Conservation (phyloP, 2,329 filamentous ascomycete genomes). For the Xylaria sp. region DNA sequence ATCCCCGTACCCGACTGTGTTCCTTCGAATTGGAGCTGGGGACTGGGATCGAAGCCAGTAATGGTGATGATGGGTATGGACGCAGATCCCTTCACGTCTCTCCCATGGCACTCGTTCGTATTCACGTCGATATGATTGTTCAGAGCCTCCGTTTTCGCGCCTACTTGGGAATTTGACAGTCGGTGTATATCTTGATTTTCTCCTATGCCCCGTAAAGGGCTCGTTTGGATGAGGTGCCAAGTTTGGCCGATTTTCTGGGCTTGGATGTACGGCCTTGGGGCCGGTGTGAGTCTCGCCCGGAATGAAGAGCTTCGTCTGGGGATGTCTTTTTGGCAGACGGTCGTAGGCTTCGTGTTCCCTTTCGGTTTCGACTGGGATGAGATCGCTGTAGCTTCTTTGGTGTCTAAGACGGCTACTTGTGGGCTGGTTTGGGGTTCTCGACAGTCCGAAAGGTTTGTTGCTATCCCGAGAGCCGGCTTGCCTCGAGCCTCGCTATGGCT, state of each 20-base stretch:
- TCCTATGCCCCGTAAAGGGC: conserved; percentile 24
- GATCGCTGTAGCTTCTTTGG: conserved; percentile 52
- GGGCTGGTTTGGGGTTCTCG: conserved; percentile 25
- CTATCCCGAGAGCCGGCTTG: conserved; percentile 20
- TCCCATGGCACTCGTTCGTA: conserved; percentile 29
- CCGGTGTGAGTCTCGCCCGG: conserved; percentile 28
- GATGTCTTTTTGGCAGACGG: conserved; percentile 45
- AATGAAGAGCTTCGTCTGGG: conserved; percentile 42
- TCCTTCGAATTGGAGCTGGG: conserved; percentile 33
- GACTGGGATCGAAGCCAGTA: conserved; percentile 63
- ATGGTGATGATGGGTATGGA: conserved; percentile 71
- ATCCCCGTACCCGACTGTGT: conserved; percentile 15
- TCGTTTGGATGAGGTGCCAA: conserved; percentile 28
- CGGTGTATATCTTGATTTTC: conserved; percentile 28
- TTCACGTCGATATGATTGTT: background rate
- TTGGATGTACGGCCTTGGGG: conserved; percentile 28
- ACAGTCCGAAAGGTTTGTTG: conserved; percentile 26
- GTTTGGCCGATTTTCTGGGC: conserved; percentile 29
- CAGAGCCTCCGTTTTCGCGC: background rate
- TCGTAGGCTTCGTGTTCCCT: conserved; percentile 46
- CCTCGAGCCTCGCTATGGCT: conserved; percentile 23
- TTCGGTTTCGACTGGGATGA: conserved; percentile 53
- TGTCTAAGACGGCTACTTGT: conserved; percentile 22
- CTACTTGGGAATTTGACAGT: conserved; percentile 1
- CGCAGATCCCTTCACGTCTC: conserved; percentile 53